Evolutionary conservation across 2,329 filamentous ascomycete species (phyloP).

Genomic region (Sporothrix euskadiensis): DNA sequence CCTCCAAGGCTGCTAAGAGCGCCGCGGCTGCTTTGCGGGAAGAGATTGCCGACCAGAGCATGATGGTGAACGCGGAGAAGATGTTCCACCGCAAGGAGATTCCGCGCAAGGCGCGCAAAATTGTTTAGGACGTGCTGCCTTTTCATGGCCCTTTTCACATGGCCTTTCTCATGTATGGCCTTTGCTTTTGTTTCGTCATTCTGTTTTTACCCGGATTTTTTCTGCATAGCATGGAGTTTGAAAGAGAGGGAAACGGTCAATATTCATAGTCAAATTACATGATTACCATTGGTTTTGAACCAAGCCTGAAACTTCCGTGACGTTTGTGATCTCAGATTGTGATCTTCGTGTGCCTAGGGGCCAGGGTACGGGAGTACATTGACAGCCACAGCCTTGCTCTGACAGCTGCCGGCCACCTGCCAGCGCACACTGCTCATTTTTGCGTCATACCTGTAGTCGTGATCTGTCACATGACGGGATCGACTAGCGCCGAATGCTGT

Average conservation of each 20-base stretch:
- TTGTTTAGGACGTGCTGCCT: not conserved
- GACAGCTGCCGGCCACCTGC: not conserved
- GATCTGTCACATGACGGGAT: conserved; percentile 1
- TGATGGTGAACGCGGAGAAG: conserved; percentile 62
- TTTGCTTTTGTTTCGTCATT: not conserved
- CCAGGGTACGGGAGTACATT: not conserved
- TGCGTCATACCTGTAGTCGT: not conserved
- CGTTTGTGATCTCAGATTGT: too few relatives aligned
- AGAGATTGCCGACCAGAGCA: conserved; percentile 63
- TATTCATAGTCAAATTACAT: not conserved
- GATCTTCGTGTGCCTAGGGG: too few relatives aligned
- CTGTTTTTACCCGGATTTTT: not conserved
- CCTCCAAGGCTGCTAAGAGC: conserved; percentile 29
- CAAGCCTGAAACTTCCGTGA: not conserved
- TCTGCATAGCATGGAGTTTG: conserved; percentile 27
- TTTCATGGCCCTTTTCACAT: not conserved
- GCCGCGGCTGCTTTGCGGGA: conserved; percentile 38
- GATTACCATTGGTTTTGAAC: not conserved
- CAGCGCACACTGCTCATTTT: not conserved
- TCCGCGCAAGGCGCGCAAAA: conserved; percentile 47
- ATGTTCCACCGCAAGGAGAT: conserved; percentile 56
- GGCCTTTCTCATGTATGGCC: too few relatives aligned
- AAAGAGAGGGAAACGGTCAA: not conserved
- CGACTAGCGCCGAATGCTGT: not conserved
- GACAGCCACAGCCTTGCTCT: not conserved